Percentiles rank a stretch among this genome's conserved stretches.
Conservation (phyloP, 768 basidiomycete species). For the Boletus rex-veris region DNA sequence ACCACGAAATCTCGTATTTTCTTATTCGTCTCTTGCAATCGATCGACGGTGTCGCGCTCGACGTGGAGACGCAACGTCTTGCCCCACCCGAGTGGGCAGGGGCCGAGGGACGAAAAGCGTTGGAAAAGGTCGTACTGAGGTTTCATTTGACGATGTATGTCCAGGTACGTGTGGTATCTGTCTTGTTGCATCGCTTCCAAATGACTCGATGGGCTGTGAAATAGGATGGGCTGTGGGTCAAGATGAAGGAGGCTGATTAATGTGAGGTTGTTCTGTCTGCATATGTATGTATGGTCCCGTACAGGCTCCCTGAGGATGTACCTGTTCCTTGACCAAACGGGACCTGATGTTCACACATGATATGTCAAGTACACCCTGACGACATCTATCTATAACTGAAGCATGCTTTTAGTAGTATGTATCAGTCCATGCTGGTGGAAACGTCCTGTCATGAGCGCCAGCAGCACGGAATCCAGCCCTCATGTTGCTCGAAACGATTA, state of each 20-base stretch:
- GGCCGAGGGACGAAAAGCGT: constrained; percentile 34
- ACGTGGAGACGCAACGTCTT: constrained; percentile 33
- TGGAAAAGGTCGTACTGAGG: constrained; percentile 40
- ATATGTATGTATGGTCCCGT: too few relatives aligned
- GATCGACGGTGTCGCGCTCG: constrained; percentile 42
- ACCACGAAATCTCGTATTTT: constrained; percentile 53
- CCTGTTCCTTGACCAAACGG: too few relatives aligned
- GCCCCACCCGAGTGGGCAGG: constrained; percentile 34
- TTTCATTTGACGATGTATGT: constrained; percentile 43
- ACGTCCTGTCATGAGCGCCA: not conserved
- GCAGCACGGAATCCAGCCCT: constrained; percentile 6
- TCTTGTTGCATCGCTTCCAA: too few relatives aligned
- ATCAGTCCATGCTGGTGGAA: too few relatives aligned
- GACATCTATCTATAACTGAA: too few relatives aligned
- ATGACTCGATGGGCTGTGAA: too few relatives aligned
- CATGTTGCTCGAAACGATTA: constrained; percentile 25
- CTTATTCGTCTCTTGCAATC: constrained; percentile 50
- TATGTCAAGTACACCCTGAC: too few relatives aligned
- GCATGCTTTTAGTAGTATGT: too few relatives aligned
- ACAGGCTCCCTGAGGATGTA: too few relatives aligned
- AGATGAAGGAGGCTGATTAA: constrained; percentile 17
- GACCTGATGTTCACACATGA: too few relatives aligned
- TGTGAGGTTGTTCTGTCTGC: too few relatives aligned
- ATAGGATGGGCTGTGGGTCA: constrained; percentile 27
- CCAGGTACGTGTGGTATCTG: constrained; percentile 28